Percentiles rank a stretch among this genome's conserved stretches.
These are phyloP conservation scores for Aspergillus fijiensis DNA, from an alignment of 2,329 filamentous ascomycete genomes.

Conservation along the genomic window DNA sequence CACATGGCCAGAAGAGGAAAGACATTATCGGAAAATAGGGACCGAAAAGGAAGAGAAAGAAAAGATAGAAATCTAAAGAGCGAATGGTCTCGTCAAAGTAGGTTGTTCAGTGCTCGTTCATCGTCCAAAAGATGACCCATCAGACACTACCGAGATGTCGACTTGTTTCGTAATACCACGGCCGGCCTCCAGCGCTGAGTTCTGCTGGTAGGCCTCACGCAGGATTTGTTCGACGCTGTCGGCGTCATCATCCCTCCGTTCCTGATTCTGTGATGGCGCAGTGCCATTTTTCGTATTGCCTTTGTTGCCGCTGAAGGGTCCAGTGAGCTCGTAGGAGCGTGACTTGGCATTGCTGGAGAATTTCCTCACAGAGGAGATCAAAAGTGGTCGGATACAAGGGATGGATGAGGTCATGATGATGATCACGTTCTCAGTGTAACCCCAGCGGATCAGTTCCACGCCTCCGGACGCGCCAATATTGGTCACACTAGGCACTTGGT, in stretches of 20 bases:
- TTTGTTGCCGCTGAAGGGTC: conserved; percentile 21
- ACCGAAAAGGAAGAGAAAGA: not conserved
- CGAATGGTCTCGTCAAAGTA: not conserved
- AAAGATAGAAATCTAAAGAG: not conserved
- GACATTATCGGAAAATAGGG: not conserved
- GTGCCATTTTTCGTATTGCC: conserved; percentile 20
- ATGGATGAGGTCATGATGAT: conserved; percentile 35
- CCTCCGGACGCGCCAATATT: conserved; percentile 26
- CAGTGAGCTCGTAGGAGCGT: conserved; percentile 30
- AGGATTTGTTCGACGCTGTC: conserved; percentile 30
- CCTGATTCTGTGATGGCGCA: conserved; percentile 16
- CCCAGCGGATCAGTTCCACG: conserved; percentile 32
- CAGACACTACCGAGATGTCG: conserved; percentile 25
- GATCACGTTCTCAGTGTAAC: conserved; percentile 29
- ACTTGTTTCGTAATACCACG: conserved; percentile 31
- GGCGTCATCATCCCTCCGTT: conserved; percentile 16
- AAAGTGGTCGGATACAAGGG: conserved; percentile 31
- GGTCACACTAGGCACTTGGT: conserved; percentile 26
- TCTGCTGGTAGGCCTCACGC: conserved; percentile 11
- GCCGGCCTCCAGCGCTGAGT: conserved; percentile 10
- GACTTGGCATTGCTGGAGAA: conserved; percentile 26
- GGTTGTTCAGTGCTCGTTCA: not conserved
- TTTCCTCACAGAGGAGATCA: conserved; percentile 33
- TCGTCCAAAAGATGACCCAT: not conserved
- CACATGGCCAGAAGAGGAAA: not conserved